Conservation (phyloP, 768 basidiomycete species). For the Mycena rebaudengoi region DNA sequence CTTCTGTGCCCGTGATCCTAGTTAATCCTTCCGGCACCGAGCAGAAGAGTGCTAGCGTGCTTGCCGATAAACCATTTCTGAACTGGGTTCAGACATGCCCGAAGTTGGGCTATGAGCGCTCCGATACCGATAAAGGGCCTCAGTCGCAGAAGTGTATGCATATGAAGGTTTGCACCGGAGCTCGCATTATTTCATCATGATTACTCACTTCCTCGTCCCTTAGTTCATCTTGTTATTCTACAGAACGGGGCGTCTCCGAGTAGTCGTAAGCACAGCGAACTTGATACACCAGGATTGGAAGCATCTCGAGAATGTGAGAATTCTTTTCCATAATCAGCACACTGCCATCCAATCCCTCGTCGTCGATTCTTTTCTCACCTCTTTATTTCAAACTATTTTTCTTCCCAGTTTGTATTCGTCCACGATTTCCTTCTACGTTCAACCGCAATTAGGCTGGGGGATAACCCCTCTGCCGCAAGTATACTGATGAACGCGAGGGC, state of each 20-base stretch:
- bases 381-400: too few relatives aligned
- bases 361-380: too few relatives aligned
- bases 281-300: too few relatives aligned
- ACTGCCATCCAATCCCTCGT: too few relatives aligned
- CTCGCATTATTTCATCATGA: too few relatives aligned
- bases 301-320: too few relatives aligned
- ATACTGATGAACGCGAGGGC: background rate
- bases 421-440: conserved; percentile 11
- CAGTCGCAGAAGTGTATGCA: too few relatives aligned
- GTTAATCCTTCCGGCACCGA: conserved; percentile 73
- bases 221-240: background rate
- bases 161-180: conserved; percentile 83
- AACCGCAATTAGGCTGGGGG: background rate
- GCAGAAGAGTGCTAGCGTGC: conserved; percentile 68
- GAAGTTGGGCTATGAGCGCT: conserved; percentile 67
- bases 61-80: conserved; percentile 53
- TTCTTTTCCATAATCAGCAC: too few relatives aligned
- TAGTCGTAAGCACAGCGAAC: too few relatives aligned
- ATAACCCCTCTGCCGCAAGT: background rate
- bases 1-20: conserved; percentile 77
- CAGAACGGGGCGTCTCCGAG: too few relatives aligned
- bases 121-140: too few relatives aligned
- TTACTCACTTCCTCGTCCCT: too few relatives aligned
- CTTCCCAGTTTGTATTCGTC: conserved; percentile 20
- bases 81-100: conserved; percentile 80